Conservation (phyloP, 2,329 filamentous ascomycete genomes). For the Rutstroemia sydowiana region DNA sequence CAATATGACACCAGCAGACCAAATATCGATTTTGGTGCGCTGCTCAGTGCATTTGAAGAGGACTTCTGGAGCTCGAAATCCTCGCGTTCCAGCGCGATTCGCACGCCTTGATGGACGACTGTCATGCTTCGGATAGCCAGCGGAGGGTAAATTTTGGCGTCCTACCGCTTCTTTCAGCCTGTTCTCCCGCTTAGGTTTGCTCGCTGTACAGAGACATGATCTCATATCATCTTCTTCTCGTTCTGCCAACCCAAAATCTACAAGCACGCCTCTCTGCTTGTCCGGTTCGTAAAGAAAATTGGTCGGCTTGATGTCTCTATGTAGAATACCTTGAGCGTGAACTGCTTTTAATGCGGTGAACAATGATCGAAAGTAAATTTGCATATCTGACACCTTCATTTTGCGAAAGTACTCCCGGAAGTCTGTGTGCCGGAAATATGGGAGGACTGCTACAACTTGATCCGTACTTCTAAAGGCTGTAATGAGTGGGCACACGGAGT, state of each 20-base stretch:
- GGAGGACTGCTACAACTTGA: slow-evolving; percentile 89
- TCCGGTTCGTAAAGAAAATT: slow-evolving; percentile 91
- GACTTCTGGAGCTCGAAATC: slow-evolving; percentile 93
- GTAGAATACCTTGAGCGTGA: slow-evolving; percentile 77
- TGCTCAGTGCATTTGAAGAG: slow-evolving; percentile 96
- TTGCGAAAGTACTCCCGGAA: slow-evolving; percentile 92
- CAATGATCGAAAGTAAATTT: slow-evolving; percentile 80
- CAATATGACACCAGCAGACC: slow-evolving; percentile 94
- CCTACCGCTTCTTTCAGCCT: slow-evolving; percentile 52
- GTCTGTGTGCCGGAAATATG: slow-evolving; percentile 92
- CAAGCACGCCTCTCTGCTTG: slow-evolving; percentile 76
- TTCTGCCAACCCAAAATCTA: slow-evolving; percentile 98
- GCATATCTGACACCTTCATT: slow-evolving; percentile 79
- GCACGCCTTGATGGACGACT: slow-evolving; percentile 80
- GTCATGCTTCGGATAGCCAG: slow-evolving; percentile 82
- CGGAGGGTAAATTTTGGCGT: slow-evolving; percentile 44
- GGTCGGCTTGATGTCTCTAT: slow-evolving; percentile 94
- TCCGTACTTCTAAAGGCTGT: slow-evolving; percentile 94
- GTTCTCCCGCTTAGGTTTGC: slow-evolving; percentile 44
- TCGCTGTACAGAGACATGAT: slow-evolving; percentile 66
- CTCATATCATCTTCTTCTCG: slow-evolving; percentile 68
- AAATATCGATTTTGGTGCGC: slow-evolving; percentile 89
- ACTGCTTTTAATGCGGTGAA: slow-evolving; percentile 80
- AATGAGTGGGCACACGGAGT: slow-evolving; percentile 87
- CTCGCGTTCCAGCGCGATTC: slow-evolving; percentile 89